Percentiles rank a stretch among this genome's conserved stretches.
Conservation (phyloP, 495 filamentous ascomycete genomes). For the Daldinia concentrica region DNA sequence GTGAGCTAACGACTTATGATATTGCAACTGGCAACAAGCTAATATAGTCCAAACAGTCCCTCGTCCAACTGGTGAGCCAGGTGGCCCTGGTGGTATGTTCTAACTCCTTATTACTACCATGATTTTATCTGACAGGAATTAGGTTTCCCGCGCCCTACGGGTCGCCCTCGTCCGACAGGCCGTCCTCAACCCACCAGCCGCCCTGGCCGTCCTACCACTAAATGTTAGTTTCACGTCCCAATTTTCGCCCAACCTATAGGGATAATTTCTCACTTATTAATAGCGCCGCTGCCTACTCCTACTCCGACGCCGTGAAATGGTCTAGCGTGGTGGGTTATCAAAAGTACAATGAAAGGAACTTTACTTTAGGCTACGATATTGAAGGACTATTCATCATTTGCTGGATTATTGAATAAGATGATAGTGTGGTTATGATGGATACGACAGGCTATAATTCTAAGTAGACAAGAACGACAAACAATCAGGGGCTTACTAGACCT, state of each 20-base stretch:
- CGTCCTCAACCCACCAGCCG: constrained; percentile 3
- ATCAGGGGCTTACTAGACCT: constrained; percentile 3
- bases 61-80: constrained; percentile 9
- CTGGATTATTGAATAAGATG: background rate
- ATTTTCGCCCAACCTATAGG: background rate
- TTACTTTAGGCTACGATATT: background rate
- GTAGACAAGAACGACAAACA: constrained; percentile 5
- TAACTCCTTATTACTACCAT: background rate
- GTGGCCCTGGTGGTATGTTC: constrained; percentile 11
- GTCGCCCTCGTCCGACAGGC: constrained; percentile 12
- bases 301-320: constrained; percentile 9
- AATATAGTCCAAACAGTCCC: constrained; percentile 12
- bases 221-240: constrained; percentile 6
- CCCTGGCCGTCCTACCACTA: constrained; percentile 1
- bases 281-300: constrained; percentile 14
- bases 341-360: background rate
- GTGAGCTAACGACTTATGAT: background rate
- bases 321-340: background rate
- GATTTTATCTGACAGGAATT: background rate
- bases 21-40: background rate
- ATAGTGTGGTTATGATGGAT: background rate
- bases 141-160: constrained; percentile 12
- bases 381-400: background rate
- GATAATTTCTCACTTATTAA: constrained; percentile 1
- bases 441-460: background rate